Conservation (phyloP, 768 basidiomycete genomes). For the Pisolithus albus region DNA sequence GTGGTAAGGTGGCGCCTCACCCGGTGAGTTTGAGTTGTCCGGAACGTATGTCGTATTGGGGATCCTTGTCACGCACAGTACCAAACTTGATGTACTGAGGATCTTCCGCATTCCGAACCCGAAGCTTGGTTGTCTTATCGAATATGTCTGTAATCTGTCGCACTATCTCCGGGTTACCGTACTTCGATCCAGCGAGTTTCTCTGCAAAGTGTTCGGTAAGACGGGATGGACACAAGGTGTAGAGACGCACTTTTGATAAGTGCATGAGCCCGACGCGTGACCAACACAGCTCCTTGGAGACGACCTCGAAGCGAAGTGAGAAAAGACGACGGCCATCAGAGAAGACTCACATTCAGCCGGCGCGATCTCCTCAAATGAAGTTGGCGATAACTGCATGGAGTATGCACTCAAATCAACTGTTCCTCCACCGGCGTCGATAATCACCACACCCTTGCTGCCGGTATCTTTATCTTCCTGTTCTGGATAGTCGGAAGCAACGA, state of each 20-base stretch:
- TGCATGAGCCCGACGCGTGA: conserved; percentile 28
- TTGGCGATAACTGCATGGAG: conserved; percentile 33
- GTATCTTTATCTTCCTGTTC: conserved; percentile 18
- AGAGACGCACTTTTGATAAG: conserved; percentile 22
- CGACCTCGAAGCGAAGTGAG: conserved; percentile 24
- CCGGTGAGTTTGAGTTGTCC: conserved; percentile 36
- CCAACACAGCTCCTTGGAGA: conserved; percentile 35
- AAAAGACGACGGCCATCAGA: neutral
- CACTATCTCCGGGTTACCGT: conserved; percentile 27
- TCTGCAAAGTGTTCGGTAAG: conserved; percentile 13
- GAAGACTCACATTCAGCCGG: conserved; percentile 28
- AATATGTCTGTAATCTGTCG: conserved; percentile 32
- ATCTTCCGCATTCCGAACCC: conserved; percentile 35
- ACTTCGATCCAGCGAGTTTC: conserved; percentile 27
- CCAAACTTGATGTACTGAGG: conserved; percentile 39
- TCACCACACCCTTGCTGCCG: conserved; percentile 30
- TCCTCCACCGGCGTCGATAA: conserved; percentile 48
- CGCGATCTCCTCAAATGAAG: conserved; percentile 34
- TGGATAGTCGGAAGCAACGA: conserved; percentile 11
- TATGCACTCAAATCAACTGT: conserved; percentile 39
- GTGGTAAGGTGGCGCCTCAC: conserved; percentile 13
- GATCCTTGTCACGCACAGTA: conserved; percentile 33
- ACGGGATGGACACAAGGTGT: neutral
- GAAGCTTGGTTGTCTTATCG: conserved; percentile 35
- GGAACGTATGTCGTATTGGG: conserved; percentile 30